Base-by-base conservation (phyloP, 2,329 filamentous ascomycete genomes). In the Nemania bipapillata region DNA sequence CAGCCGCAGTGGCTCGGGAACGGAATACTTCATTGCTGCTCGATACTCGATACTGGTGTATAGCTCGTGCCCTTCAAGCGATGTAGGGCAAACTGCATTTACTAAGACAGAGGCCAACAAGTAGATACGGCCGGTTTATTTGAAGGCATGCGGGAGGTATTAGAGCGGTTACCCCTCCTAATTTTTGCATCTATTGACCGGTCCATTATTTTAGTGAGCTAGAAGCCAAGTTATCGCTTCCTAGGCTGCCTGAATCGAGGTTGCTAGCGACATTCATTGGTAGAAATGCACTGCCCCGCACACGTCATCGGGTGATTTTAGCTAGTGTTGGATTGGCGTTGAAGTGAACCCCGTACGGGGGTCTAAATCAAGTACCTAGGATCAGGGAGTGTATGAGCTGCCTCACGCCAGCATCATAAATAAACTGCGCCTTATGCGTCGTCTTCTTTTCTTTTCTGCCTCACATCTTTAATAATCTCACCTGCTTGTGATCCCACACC, bases 291-390 rank as follows among this genome's bases (percentile, higher is more conserved):
- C 63, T 71, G 66, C 75, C 74, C 73, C 74, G 73, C 74, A 73
- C 72, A 74, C 75, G 73, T 75, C 74, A 75, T 75, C 73, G 65
- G 65, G 66, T 71, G 65, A 28, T 60, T 66, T 66, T 65, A 26
- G 24, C 11, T 24, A 49, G 45, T 24, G 37, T 40, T 40, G 8
- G 37, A 6, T n/a, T 17, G n/a, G 17, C 4, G 17, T 45, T 17
- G n/a, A n/a, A n/a, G n/a, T n/a, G n/a, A n/a, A n/a, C n/a, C n/a
- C 17, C 40, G 40, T 20, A 45, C 17, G 4, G 30, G 4, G 30
- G 4, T 32, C 4, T 32, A 32, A 9, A 9, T 32, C 30, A 9
- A 32, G 15, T 42, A 42, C 17, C 40, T 20, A 45, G 40, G 40
- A 45, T 45, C 40, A 45, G 40, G 40, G 40, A 45, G 17, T 5